Conservation (phyloP, 805 yeast species). For the Myxozyma lipomycoides region DNA sequence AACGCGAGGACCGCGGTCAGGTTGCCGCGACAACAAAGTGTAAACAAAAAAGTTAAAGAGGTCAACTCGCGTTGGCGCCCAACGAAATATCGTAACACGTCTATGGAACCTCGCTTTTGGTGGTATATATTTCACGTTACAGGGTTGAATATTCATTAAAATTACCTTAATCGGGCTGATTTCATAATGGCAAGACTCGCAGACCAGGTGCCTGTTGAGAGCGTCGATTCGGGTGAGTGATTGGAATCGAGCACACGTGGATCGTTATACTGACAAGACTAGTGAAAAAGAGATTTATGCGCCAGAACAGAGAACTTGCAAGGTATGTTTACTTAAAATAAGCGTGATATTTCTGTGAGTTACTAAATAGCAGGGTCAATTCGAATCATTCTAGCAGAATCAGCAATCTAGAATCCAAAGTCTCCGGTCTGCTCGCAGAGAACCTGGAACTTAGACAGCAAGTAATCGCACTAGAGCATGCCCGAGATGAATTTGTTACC, state of each 20-base stretch:
- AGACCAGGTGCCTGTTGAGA: constrained; percentile 14
- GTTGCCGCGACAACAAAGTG: too few relatives aligned
- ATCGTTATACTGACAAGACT: neutral
- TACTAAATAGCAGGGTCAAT: constrained; percentile 14
- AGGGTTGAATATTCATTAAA: too few relatives aligned
- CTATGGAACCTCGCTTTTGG: too few relatives aligned
- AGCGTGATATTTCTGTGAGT: too few relatives aligned
- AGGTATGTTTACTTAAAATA: constrained; percentile 13
- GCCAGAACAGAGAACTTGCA: constrained; percentile 26
- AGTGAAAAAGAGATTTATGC: constrained; percentile 23
- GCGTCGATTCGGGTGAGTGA: constrained; percentile 19
- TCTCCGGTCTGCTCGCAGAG: constrained; percentile 19
- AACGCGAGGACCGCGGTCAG: too few relatives aligned
- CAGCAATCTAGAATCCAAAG: constrained; percentile 17
- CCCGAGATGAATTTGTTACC: constrained; percentile 7
- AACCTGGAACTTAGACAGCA: constrained; percentile 25
- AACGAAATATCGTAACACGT: too few relatives aligned
- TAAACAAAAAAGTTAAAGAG: too few relatives aligned
- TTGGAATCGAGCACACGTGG: neutral
- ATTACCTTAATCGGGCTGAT: too few relatives aligned
- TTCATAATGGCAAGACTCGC: constrained; percentile 25
- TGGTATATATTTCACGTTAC: too few relatives aligned
- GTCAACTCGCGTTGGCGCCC: too few relatives aligned
- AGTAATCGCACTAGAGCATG: constrained; percentile 16
- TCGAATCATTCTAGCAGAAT: constrained; percentile 24